A percentile compares a stretch with the other conserved stretches of the same genome.
These are phyloP conservation scores for Alternaria alternata DNA, from an alignment of 2,329 filamentous ascomycete genomes.

Conservation along the genomic window DNA sequence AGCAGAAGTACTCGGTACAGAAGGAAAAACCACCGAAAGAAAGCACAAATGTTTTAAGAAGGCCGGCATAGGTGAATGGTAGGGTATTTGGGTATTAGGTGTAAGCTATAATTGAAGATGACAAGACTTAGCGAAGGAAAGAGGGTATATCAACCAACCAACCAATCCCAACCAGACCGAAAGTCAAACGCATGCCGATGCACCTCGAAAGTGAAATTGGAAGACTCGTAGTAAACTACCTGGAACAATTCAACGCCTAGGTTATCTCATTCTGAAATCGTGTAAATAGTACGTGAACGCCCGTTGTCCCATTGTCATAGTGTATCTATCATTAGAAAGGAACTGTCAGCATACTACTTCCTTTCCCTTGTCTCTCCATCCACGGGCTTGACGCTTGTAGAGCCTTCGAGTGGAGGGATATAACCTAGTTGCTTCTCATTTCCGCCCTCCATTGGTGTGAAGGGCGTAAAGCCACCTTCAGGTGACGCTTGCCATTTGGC, in stretches of 20 bases:
- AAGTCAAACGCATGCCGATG: constrained; percentile 13
- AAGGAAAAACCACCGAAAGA: background rate
- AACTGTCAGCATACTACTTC: constrained; percentile 18
- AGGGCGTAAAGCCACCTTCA: constrained; percentile 33
- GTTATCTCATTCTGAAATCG: constrained; percentile 9
- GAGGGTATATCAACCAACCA: constrained; percentile 29
- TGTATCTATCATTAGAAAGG: background rate
- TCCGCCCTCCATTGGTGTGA: constrained; percentile 33
- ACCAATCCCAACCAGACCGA: constrained; percentile 20
- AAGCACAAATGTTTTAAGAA: background rate
- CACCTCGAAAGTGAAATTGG: background rate
- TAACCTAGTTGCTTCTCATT: constrained; percentile 37
- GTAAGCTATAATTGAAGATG: constrained; percentile 4
- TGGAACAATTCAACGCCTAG: constrained; percentile 7
- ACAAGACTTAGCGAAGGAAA: constrained; percentile 22
- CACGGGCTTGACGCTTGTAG: constrained; percentile 30
- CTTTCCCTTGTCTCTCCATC: constrained; percentile 31
- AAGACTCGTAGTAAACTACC: background rate
- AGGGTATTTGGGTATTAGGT: background rate
- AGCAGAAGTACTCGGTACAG: background rate
- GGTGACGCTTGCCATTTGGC: constrained; percentile 76
- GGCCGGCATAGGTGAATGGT: background rate
- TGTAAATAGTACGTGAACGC: background rate
- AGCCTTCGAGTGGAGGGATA: constrained; percentile 44
- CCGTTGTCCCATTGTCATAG: background rate